Base-by-base conservation (phyloP, 768 basidiomycete species). In the Trametes cingulata region DNA sequence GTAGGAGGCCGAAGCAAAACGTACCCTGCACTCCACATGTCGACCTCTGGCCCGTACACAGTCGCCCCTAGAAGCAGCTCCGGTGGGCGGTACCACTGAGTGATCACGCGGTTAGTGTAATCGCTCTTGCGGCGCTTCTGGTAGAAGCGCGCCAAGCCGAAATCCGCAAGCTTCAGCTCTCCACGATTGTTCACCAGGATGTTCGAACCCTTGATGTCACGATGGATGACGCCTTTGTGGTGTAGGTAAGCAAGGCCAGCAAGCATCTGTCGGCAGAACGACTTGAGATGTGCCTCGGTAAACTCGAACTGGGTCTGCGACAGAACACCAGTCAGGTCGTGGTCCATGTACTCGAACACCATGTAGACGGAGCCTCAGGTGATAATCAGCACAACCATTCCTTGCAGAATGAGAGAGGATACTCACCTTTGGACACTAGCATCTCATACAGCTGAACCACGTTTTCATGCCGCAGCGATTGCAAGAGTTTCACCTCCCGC, bases 331-430 rank as follows among this genome's bases (percentile, higher is more conserved):
- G 95, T 98, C 54, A 99, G 79, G 71, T 99, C 97, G 71, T 98
- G 96, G 68, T 99, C 95, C 92, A 97, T 92, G 74, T 99, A 99
- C 73, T 98, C 95, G 68, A 98, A 94, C 39, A 99, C 96, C 97
- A 99, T 99, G 75, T 93, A 96, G 41, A 97, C 95, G 48, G 90
- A 88, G 59, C 94, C 96, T 98, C 59, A 65, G 45, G 42, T 58
- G 59, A 35, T 24, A 45, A 22, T 61, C 17, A 51, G 33, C 37
- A 46, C 9, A 6, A 8, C 35, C 45, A 52, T 40, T 40, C 14
- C 3, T 62, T 15, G 35, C 27, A 29, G 45, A 27, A 4, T 6
- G 25, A 35, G 41, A 58, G 42, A 43, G 56, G 8, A 17, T 13
- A 65, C 83, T 65, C 67, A 95, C 97, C 95, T 66, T 93, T 91